phyloP scores from a whole-genome alignment of 306 rosid species.

The Ochetophila trinervis region DNA sequence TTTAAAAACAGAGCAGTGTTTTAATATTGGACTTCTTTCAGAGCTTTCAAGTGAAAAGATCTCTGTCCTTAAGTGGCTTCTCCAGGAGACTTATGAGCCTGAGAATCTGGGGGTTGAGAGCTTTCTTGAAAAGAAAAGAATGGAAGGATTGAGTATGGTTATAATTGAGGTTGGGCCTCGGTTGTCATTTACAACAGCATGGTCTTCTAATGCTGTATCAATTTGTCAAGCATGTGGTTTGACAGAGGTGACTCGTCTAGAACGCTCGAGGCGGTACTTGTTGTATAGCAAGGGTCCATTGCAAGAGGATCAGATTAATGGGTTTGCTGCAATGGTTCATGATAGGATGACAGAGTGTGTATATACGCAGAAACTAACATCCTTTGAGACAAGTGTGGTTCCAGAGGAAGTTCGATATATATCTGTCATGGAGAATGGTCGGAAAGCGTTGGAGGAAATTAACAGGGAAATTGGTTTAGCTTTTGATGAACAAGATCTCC shows the following conservation, averaged over 20 bases:
- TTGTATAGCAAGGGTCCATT: constrained; percentile 45
- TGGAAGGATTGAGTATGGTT: constrained; percentile 52
- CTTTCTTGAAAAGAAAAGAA: constrained; percentile 70
- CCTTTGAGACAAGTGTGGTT: constrained; percentile 59
- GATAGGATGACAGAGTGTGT: constrained; percentile 92
- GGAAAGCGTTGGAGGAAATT: constrained; percentile 77
- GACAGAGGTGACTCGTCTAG: constrained; percentile 80
- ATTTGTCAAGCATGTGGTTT: constrained; percentile 84
- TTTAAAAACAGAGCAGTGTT: constrained; percentile 73
- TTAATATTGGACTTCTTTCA: constrained; percentile 57
- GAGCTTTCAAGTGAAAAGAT: constrained; percentile 48
- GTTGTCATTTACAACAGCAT: constrained; percentile 83
- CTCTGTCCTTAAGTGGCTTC: constrained; percentile 72
- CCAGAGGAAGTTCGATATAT: constrained; percentile 61
- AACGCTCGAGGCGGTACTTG: constrained; percentile 82
- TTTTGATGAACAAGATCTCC: constrained; percentile 87
- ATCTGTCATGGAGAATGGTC: constrained; percentile 80
- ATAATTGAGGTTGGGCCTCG: constrained; percentile 88
- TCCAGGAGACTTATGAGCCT: constrained; percentile 83
- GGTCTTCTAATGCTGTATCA: constrained; percentile 92
- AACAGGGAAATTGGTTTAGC: constrained; percentile 83
- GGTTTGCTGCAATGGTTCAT: constrained; percentile 72
- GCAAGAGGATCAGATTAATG: constrained; percentile 51
- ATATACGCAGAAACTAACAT: constrained; percentile 53
- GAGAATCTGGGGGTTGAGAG: constrained; percentile 72